These are phyloP conservation scores for Flueggea neowawraea DNA, from an alignment of 441 rosid genomes.

Conservation along the genomic window DNA sequence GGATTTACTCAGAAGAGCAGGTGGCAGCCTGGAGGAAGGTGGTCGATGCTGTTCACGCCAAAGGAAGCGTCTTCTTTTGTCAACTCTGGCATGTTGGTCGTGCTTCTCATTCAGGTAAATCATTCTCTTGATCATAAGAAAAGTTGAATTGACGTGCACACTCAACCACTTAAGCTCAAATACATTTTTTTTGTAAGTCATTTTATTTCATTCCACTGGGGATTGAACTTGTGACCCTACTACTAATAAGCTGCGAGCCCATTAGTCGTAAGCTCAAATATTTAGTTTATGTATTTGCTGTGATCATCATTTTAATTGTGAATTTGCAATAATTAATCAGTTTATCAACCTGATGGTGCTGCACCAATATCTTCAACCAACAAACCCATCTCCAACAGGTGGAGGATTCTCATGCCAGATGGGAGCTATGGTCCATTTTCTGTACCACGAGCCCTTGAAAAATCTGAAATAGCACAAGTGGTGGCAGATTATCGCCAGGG, in stretches of 20 bases:
- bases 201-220: no score
- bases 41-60: conserved; percentile 70
- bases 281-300: not conserved
- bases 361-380: conserved; percentile 75
- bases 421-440: conserved; percentile 49
- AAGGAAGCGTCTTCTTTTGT: conserved; percentile 77
- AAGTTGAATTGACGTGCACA: no score
- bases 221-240: no score
- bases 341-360: conserved; percentile 70
- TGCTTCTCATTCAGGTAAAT: conserved; percentile 69
- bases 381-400: conserved; percentile 54
- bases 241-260: no score
- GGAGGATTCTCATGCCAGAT: conserved; percentile 70
- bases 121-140: no score
- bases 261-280: no score
- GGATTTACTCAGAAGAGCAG: conserved; percentile 74
- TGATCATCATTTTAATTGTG: conserved; percentile 5
- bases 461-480: conserved; percentile 44
- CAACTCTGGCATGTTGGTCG: conserved; percentile 96
- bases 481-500: conserved; percentile 51
- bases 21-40: conserved; percentile 83
- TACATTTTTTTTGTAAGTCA: no score
- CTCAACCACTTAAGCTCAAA: no score
- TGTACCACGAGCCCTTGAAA: conserved; percentile 42
- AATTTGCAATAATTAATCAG: conserved; percentile 23